Evolutionary conservation across 225 moss, liverwort and hornwort species (phyloP).

Genomic region (Sphagnum contortum): DNA sequence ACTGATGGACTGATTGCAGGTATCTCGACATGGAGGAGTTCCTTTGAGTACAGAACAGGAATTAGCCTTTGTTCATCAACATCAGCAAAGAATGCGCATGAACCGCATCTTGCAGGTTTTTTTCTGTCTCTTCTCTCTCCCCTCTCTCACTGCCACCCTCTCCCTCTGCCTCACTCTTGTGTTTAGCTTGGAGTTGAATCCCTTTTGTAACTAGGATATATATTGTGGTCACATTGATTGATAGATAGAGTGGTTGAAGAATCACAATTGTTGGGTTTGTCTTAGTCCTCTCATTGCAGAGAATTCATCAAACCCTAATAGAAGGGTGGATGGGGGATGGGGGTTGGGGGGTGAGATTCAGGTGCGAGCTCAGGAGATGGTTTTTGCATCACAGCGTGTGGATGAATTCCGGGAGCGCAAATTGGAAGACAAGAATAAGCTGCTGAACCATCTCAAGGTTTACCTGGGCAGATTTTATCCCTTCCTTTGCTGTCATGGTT

Average conservation of each 20-base stretch:
- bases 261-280: no score
- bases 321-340: background rate
- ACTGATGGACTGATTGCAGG: slow-evolving; percentile 16
- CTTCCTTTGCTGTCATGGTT: background rate
- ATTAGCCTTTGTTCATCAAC: slow-evolving; percentile 42
- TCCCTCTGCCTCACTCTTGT: background rate
- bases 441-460: slow-evolving; percentile 70
- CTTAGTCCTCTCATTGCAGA: no score
- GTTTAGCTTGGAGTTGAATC: slow-evolving; percentile 3
- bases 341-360: slow-evolving; percentile 7
- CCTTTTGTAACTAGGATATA: background rate
- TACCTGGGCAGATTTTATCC: background rate
- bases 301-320: no score
- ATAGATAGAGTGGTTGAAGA: slow-evolving; percentile 4
- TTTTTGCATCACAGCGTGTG: slow-evolving; percentile 67
- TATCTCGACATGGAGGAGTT: slow-evolving; percentile 38
- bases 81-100: slow-evolving; percentile 51
- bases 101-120: slow-evolving; percentile 80
- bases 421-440: slow-evolving; percentile 53
- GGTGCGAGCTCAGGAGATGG: slow-evolving; percentile 95
- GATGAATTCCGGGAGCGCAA: slow-evolving; percentile 76
- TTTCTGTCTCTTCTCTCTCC: background rate
- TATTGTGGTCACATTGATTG: background rate
- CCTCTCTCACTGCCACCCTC: no score
- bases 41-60: slow-evolving; percentile 55